These are phyloP conservation scores for Helichrysum umbraculigerum DNA, from an alignment of 129 eudicot genomes.

Conservation along the genomic window DNA sequence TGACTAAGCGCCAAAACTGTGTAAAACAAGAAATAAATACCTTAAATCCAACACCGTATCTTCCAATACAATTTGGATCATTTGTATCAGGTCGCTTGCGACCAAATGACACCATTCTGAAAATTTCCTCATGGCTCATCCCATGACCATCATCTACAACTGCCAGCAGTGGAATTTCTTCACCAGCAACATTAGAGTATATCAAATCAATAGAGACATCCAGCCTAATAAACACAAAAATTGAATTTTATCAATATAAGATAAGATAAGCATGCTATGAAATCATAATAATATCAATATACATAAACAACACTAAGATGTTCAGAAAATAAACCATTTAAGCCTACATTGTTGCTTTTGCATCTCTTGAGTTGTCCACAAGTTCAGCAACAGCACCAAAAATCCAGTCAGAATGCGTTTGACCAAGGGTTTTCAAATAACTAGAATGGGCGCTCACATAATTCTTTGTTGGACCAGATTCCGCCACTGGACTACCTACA, in stretches of 20 bases:
- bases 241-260: too few species aligned
- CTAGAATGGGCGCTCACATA: slow-evolving; percentile 53
- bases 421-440: slow-evolving; percentile 68
- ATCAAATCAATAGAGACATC: slow-evolving; percentile 47
- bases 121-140: slow-evolving; percentile 63
- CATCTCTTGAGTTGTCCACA: slow-evolving; percentile 78
- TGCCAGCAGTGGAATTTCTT: slow-evolving; percentile 68
- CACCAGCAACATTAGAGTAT: slow-evolving; percentile 41
- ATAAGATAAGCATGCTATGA: too few species aligned
- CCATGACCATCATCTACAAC: slow-evolving; percentile 74
- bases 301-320: too few species aligned
- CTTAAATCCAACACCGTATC: slow-evolving; percentile 83
- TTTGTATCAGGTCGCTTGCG: slow-evolving; percentile 55
- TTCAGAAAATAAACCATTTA: too few species aligned
- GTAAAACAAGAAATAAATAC: slow-evolving; percentile 23
- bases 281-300: too few species aligned
- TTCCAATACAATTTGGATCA: slow-evolving; percentile 59
- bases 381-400: slow-evolving; percentile 87
- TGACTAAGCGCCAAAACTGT: too few species aligned
- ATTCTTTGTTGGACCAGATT: slow-evolving; percentile 29
- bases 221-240: too few species aligned
- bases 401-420: slow-evolving; percentile 74
- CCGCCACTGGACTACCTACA: slow-evolving; percentile 3
- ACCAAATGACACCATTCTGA: slow-evolving; percentile 68
- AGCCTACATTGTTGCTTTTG: slow-evolving; percentile 57